Base-by-base conservation (phyloP, 768 basidiomycete genomes). In the Naematelia aurantialba region DNA sequence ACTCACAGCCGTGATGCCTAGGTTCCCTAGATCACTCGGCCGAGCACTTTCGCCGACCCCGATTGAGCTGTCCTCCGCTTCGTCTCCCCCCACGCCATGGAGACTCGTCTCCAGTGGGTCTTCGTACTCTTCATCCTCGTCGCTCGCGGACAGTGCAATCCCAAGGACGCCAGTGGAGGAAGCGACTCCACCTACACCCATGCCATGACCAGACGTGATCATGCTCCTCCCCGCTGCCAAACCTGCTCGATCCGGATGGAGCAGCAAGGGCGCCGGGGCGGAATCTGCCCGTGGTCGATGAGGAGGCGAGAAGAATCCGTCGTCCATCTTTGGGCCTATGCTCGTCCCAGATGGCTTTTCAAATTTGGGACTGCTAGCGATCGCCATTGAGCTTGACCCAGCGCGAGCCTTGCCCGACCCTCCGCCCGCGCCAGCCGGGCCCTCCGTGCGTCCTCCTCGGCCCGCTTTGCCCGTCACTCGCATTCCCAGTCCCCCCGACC, bases 401-500 rank as follows among this genome's bases (percentile, higher is more conserved):
- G n/a, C n/a, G n/a, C n/a, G n/a, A n/a, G n/a, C n/a, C n/a, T n/a
- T n/a, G n/a, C n/a, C n/a, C n/a, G n/a, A n/a, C n/a, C n/a, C n/a
- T n/a, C n/a, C n/a, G n/a, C n/a, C n/a, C n/a, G n/a, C n/a, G n/a
- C n/a, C n/a, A n/a, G n/a, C n/a, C n/a, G n/a, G n/a, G n/a, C n/a
- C n/a, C n/a, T n/a, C n/a, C n/a, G n/a, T n/a, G n/a, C n/a, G n/a
- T n/a, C 51, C 29, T 52, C 57, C 24, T 39, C 29, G 13, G 21
- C 54, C 45, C 14, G 45, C 24, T 22, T 65, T 26, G 1, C 85
- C 91, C 25, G 83, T 79, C 2, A 91, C 86, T 22, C 91, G 81
- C 78, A 93, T 82, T 0, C 92, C 92, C 1, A 87, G 72, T 0
- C 82, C 88, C 3, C 89, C 89, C 0, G 83, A 81, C 24, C 84